Conservation (phyloP, 2,329 filamentous ascomycete genomes). For the Colletotrichum australisinense region DNA sequence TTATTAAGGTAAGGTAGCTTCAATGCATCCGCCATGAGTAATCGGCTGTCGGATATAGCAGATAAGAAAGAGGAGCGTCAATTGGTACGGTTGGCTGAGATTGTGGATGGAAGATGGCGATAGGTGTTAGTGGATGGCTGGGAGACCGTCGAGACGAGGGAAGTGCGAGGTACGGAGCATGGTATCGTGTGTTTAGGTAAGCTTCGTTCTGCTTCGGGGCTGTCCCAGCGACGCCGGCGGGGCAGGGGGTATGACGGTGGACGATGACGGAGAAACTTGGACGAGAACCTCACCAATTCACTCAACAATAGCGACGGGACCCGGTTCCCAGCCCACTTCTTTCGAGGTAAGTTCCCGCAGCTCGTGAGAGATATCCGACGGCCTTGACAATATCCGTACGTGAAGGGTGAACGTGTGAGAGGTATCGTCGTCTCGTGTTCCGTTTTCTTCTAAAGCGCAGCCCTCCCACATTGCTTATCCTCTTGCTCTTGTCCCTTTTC, state of each 20-base stretch:
- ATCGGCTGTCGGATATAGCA: constrained; percentile 25
- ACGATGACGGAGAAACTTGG: constrained; percentile 26
- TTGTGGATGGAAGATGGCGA: constrained; percentile 11
- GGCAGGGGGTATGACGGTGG: neutral
- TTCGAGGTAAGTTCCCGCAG: neutral
- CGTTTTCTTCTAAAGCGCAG: neutral
- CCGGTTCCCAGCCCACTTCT: neutral
- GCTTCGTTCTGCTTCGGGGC: neutral
- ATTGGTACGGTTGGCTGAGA: constrained; percentile 12
- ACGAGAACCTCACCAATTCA: neutral
- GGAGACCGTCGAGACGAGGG: neutral
- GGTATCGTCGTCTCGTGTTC: neutral
- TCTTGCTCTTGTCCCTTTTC: neutral
- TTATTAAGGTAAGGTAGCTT: neutral
- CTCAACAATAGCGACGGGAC: neutral
- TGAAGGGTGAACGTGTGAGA: neutral
- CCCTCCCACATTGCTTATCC: neutral
- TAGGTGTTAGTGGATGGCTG: constrained; percentile 22
- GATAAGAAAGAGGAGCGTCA: constrained; percentile 5
- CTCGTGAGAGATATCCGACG: neutral
- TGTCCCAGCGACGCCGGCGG: neutral
- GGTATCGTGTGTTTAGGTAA: constrained; percentile 25
- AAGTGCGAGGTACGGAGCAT: neutral
- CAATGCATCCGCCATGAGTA: neutral
- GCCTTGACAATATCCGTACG: neutral